Evolutionary conservation across 2,329 filamentous ascomycete genomes (phyloP), one percentile per base, ranked within the genome.

Genomic region (Cladosporium sp.): DNA sequence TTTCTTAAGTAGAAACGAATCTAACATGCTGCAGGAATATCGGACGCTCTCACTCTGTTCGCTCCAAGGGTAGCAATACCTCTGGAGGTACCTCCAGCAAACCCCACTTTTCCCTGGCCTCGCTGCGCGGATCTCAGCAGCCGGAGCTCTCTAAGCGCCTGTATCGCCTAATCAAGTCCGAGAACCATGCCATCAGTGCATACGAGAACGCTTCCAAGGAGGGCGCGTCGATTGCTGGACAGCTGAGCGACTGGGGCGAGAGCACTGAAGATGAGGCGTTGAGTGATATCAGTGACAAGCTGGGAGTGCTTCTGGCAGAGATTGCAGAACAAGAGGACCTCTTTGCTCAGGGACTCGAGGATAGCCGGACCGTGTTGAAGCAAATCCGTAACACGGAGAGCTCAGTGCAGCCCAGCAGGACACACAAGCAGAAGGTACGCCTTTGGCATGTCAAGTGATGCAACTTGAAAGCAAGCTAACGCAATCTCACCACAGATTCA

Each of bases 211-310:
- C 92, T 6, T 89, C 85, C 45, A 86, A 86, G 55, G 92, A 96
- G 75, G 87, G 90, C 53, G 74, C 89, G 56, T 82, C 83, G 46
- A 90, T 97, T 64, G 93, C 91, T 13, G 83, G 84, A 9, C 92
- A 97, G 74, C 82, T 98, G 42, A 95, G 89, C 7, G 91, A 97
- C 61, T 98, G 93, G 93, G 93, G 93, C 54, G 91, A 97, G 73
- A 82, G 87, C 55, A 96, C 91, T 2, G 81, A 83, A 49, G 93
- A 98, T 65, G 89, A 95, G 56, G 83, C 84, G 48, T 78, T 97
- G 64, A 89, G 83, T 49, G 93, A 97, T 67, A 81, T 98, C 61
- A 90, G 87, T 54, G 93, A 97, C 78, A 98, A 98, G 78, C 79
- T 98, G 49, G 93, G 90, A 48, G 92, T 97, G 37, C 76, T 98